Percentiles rank a stretch among this genome's conserved stretches.
These are phyloP conservation scores for Zanthoxylum bungeanum DNA, from an alignment of 345 rosid genomes.

Conservation along the genomic window DNA sequence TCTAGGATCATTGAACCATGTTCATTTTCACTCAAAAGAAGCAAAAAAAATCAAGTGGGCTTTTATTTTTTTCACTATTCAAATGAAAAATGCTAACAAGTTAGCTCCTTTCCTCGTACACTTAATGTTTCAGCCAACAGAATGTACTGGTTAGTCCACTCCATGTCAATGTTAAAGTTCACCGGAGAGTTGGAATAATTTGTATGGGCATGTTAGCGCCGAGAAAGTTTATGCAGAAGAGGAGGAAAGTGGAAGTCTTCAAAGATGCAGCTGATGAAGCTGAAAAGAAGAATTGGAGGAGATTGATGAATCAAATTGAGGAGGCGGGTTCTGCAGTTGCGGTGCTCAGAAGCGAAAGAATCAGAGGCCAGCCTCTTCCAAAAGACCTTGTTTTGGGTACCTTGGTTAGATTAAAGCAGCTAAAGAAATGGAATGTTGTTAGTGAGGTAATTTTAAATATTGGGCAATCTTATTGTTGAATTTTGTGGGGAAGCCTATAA, in stretches of 20 bases:
- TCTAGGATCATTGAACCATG: neutral
- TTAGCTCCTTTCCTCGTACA: neutral
- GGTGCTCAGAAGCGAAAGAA: slow-evolving; percentile 53
- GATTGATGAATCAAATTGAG: slow-evolving; percentile 71
- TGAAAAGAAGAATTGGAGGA: slow-evolving; percentile 82
- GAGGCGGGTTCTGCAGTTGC: slow-evolving; percentile 60
- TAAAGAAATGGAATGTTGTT: slow-evolving; percentile 81
- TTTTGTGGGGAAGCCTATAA: neutral
- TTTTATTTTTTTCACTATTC: neutral
- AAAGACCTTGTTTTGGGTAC: slow-evolving; percentile 78
- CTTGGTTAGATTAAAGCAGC: slow-evolving; percentile 88
- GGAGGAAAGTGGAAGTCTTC: slow-evolving; percentile 67
- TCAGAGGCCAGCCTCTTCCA: slow-evolving; percentile 50
- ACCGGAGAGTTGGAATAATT: slow-evolving; percentile 41
- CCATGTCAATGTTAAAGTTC: slow-evolving; percentile 6
- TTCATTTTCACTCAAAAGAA: slow-evolving; percentile 2
- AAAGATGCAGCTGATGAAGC: slow-evolving; percentile 74
- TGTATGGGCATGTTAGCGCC: slow-evolving; percentile 85
- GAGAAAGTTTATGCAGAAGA: slow-evolving; percentile 69
- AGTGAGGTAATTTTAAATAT: slow-evolving; percentile 54
- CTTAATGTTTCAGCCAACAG: slow-evolving; percentile 27
- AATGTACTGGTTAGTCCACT: slow-evolving; percentile 15
- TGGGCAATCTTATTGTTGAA: neutral
- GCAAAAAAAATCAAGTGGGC: neutral
- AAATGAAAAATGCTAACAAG: neutral